A percentile compares a stretch with the other conserved stretches of the same genome.
Conservation (phyloP, 192 early-diverging fungal genomes). For the Coemansia asiatica region DNA sequence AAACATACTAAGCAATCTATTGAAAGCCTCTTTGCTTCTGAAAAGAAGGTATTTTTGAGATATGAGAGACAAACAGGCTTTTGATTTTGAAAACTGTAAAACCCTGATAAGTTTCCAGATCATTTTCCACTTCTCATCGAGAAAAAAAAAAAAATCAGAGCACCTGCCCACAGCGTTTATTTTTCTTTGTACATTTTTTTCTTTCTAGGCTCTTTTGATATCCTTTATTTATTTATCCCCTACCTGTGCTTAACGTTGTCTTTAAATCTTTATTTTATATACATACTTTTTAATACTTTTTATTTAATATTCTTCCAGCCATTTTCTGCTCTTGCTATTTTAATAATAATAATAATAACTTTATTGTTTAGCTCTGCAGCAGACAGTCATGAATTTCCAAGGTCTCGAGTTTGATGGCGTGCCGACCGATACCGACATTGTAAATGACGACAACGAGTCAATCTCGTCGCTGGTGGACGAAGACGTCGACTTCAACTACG, state of each 20-base stretch:
- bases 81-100: no score
- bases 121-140: no score
- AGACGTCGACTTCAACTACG: conserved; percentile 62
- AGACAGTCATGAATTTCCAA: conserved; percentile 45
- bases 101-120: no score
- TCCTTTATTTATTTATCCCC: conserved; percentile 1
- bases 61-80: no score
- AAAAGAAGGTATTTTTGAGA: no score
- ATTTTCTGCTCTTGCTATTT: neutral
- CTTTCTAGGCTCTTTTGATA: no score
- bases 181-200: no score
- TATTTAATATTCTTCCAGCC: conserved; percentile 10
- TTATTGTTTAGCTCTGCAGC: neutral
- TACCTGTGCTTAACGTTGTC: no score
- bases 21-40: no score
- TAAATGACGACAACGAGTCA: conserved; percentile 41
- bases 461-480: conserved; percentile 43
- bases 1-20: no score
- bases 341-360: neutral
- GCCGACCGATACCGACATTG: conserved; percentile 36
- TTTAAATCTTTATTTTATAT: neutral
- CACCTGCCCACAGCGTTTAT: no score
- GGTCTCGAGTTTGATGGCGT: conserved; percentile 52
- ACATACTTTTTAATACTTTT: neutral
- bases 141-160: no score